Base-by-base conservation (phyloP, 2,329 filamentous ascomycete genomes). In the Sporothrix humicola region DNA sequence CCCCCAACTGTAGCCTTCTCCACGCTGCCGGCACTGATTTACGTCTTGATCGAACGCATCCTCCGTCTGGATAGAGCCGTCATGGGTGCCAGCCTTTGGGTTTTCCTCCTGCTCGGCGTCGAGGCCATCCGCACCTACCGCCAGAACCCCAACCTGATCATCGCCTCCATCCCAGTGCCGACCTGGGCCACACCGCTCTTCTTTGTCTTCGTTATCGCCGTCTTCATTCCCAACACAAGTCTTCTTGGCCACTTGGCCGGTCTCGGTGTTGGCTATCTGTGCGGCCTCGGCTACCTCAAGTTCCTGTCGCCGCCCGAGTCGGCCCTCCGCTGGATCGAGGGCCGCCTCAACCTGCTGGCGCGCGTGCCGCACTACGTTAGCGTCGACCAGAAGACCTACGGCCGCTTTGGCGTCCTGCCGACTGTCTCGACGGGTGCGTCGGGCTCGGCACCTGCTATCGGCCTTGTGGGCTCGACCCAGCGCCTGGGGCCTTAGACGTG, bases 321-420 rank as follows among this genome's bases (percentile, higher is more conserved):
- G 87, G 88, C 92, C 42, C 85, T 98, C 73, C 88, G 94, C 76
- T 98, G 92, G 90, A 87, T 98, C 72, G 96, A 99, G 83, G 89
- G 89, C 20, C 97, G 95, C 80, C 84, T 98, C 74, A 96, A 97
- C 79, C 86, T 98, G 10, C 86, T 97, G 26, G 93, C 90, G 23
- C 87, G 94, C 74, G 83, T 98, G 37, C 95, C 95, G 61, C 93
- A 97, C 82, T 98, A 97, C 79, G 92, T 98, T 66, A 97, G 93
- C 73, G 91, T 98, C 17, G 95, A 98, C 79, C 95, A 97, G 82
- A 98, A 97, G 86, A 97, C 93, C 6, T 97, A 95, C 79, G 95
- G 95, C 8, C 88, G 95, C 71, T 98, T 97, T 78, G 95, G 95
- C 1, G 92, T 98, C 15, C 84, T 98, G 73, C 95, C 95, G 2